Evolutionary conservation across 1,284 basidiomycete genomes (phyloP), one percentile per base, ranked within the genome.

Genomic region (Fereydounia khargensis): DNA sequence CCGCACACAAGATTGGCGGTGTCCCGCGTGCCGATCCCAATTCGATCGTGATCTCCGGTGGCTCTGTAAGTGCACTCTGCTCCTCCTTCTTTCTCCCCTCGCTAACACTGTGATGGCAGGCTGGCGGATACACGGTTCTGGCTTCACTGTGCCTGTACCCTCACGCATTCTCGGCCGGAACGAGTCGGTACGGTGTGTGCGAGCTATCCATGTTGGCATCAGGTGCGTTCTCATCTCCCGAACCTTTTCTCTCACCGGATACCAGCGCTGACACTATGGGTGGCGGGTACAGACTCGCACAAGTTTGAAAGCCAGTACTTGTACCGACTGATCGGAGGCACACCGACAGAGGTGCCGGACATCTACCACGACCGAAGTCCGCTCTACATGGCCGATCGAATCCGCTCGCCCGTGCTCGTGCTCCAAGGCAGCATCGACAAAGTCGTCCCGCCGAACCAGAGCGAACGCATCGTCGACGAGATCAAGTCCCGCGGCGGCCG

Each of bases 271-370:
- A n/a, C n/a, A n/a, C n/a, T n/a, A n/a, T n/a, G n/a, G n/a, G n/a
- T n/a, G n/a, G n/a, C n/a, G n/a, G n/a, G n/a, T n/a, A n/a, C 46
- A 4, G 79, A 82, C 46, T 83, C 83, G 0, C 86, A 87, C 76
- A 87, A 87, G 61, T 86, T 86, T 39, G 82, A 85, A 68, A 78
- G 80, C 17, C 75, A 77, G n/a, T 85, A 84, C 53, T 68, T 51
- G 6, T 47, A 80, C 51, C 79, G 80, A 46, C 77, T 87, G 3
- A 63, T 87, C 21, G 84, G 84, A 0, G 85, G 83, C 0, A 81
- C 79, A 0, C 68, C 74, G 1, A 63, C 74, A 5, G 77, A 82
- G 39, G 71, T 79, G 3, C 80, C 81, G 3, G 71, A 82, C n/a
- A 67, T 82, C 0, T 83, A 82, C 58, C 73, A 76, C 32, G 78